Conservation (phyloP, 306 rosid genomes). For the Benincasa hispida region DNA sequence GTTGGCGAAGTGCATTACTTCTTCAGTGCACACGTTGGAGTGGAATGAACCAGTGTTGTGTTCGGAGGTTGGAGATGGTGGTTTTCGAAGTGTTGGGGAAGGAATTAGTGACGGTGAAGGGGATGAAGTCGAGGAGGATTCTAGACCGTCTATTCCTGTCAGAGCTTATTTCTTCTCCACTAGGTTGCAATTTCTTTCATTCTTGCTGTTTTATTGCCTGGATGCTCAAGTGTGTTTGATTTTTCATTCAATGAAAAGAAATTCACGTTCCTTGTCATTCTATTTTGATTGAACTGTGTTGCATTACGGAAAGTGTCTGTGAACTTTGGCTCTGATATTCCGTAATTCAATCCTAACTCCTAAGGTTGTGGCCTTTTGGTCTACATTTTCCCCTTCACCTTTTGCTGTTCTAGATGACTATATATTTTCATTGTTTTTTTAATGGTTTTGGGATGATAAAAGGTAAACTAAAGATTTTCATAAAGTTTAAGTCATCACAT, state of each 20-base stretch:
- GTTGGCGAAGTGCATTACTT: constrained; percentile 38
- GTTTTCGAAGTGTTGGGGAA: constrained; percentile 20
- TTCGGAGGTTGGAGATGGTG: constrained; percentile 40
- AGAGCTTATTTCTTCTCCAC: constrained; percentile 83
- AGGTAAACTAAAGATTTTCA: not conserved
- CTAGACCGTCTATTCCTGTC: constrained; percentile 57
- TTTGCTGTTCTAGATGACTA: not conserved
- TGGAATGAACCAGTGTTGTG: constrained; percentile 67
- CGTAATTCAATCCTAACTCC: not conserved
- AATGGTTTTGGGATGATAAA: not conserved
- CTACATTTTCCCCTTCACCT: not conserved
- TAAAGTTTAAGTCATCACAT: not conserved
- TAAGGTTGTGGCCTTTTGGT: not conserved
- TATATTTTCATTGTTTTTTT: not conserved
- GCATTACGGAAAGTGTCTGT: not conserved
- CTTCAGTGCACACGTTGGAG: constrained; percentile 32
- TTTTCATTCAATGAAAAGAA: not conserved
- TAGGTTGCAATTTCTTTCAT: constrained; percentile 24
- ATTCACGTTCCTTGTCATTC: not conserved
- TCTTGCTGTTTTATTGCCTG: not conserved
- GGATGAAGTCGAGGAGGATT: constrained; percentile 29
- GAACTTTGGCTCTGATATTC: not conserved
- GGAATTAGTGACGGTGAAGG: constrained; percentile 23
- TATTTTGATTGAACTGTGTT: not conserved
- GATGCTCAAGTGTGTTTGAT: not conserved